Percentiles rank a stretch among this genome's conserved stretches.
These are phyloP conservation scores for Jacaranda copaia DNA, from an alignment of 257 asterid genomes.

Conservation along the genomic window DNA sequence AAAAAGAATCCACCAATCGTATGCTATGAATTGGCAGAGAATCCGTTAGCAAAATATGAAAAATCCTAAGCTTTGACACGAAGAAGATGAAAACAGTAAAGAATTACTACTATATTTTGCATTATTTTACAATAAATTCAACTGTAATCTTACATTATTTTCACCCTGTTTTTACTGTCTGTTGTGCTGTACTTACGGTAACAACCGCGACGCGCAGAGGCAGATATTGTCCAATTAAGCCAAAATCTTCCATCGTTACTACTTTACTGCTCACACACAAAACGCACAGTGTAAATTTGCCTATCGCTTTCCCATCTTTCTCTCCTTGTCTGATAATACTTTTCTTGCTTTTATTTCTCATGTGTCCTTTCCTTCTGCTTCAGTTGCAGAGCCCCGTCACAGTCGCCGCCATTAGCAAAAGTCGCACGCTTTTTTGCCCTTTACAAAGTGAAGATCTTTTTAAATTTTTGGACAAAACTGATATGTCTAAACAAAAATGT, in stretches of 20 bases:
- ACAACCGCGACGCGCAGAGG: not conserved
- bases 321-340: constrained; percentile 13
- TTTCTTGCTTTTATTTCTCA: constrained; percentile 27
- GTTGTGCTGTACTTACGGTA: no score
- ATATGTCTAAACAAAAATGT: constrained; percentile 9
- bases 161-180: no score
- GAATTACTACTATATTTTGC: no score
- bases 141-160: no score
- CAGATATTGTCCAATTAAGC: constrained; percentile 13
- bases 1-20: no score
- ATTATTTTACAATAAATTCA: no score
- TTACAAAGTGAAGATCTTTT: not conserved
- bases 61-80: no score
- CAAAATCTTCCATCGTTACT: not conserved
- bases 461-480: not conserved
- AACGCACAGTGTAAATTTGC: no score
- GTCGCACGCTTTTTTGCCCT: constrained; percentile 33
- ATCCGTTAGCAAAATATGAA: no score
- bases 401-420: constrained; percentile 60
- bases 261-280: no score
- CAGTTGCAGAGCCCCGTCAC: constrained; percentile 40
- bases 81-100: no score
- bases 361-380: constrained; percentile 43
- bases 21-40: no score
- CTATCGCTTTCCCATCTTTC: constrained; percentile 1